Conservation (phyloP, 306 rosid genomes). For the Gleditsia sinensis region DNA sequence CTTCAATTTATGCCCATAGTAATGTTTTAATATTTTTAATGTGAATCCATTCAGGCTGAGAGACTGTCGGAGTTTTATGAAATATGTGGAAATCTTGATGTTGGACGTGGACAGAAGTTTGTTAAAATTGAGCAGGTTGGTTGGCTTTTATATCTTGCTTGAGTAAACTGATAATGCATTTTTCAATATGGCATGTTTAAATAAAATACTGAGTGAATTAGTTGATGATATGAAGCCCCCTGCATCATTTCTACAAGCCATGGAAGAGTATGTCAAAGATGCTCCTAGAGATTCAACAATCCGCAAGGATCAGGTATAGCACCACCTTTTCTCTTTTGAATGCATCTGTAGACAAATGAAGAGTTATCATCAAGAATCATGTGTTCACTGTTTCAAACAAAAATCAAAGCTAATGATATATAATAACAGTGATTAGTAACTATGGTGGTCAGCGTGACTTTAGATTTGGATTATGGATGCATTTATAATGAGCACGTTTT, state of each 20-base stretch:
- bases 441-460: slow-evolving; percentile 2
- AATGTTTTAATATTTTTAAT: slow-evolving; percentile 16
- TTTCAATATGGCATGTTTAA: not conserved
- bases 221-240: slow-evolving; percentile 73
- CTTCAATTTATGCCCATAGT: slow-evolving; percentile 14
- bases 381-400: not conserved
- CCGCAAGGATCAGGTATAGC: slow-evolving; percentile 85
- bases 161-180: slow-evolving; percentile 18
- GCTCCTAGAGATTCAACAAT: slow-evolving; percentile 72
- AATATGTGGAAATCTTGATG: slow-evolving; percentile 84
- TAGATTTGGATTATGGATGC: slow-evolving; percentile 6
- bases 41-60: slow-evolving; percentile 76
- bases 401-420: not conserved
- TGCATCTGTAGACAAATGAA: not conserved
- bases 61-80: slow-evolving; percentile 92
- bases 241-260: slow-evolving; percentile 92
- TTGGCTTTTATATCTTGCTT: slow-evolving; percentile 28
- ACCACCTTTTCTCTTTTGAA: not conserved
- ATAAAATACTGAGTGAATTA: slow-evolving; percentile 31
- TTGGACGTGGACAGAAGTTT: slow-evolving; percentile 91
- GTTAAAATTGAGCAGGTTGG: slow-evolving; percentile 93
- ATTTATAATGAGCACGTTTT: slow-evolving; percentile 3
- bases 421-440: not conserved
- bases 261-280: slow-evolving; percentile 95
- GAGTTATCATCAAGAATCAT: slow-evolving; percentile 14